These are phyloP conservation scores for Drechmeria coniospora DNA, from an alignment of 2,329 filamentous ascomycete genomes.

Conservation along the genomic window DNA sequence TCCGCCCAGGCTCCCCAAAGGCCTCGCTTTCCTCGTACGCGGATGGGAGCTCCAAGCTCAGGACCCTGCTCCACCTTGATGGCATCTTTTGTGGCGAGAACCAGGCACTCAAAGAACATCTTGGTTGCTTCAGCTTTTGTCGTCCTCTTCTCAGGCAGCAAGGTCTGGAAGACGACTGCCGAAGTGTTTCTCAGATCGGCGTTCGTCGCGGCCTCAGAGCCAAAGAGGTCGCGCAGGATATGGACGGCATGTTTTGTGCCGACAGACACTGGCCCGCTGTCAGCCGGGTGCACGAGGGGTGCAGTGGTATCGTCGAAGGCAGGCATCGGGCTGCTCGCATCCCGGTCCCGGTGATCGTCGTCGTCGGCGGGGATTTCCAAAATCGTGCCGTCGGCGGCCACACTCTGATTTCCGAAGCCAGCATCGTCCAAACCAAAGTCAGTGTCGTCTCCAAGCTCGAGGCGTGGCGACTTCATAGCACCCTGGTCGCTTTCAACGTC, in stretches of 20 bases:
- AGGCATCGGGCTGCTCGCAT: conserved; percentile 32
- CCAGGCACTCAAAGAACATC: conserved; percentile 97
- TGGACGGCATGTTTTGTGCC: conserved; percentile 95
- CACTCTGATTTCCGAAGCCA: conserved; percentile 35
- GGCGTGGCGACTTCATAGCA: conserved; percentile 51
- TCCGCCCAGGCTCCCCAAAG: conserved; percentile 97
- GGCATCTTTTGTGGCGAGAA: conserved; percentile 92
- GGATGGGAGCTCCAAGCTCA: conserved; percentile 63
- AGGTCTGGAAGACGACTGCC: conserved; percentile 75
- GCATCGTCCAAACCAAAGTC: conserved; percentile 31
- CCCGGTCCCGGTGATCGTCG: conserved; percentile 29
- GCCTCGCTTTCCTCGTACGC: conserved; percentile 81
- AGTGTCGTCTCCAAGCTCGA: conserved; percentile 54
- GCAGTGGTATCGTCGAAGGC: conserved; percentile 67
- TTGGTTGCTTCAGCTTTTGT: conserved; percentile 87
- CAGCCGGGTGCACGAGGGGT: conserved; percentile 62
- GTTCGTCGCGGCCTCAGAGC: conserved; percentile 51
- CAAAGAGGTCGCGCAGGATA: conserved; percentile 78
- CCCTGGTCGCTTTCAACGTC: conserved; percentile 57
- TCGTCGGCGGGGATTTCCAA: conserved; percentile 49
- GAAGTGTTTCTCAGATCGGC: conserved; percentile 59
- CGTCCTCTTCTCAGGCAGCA: conserved; percentile 69
- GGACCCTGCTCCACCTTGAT: conserved; percentile 86
- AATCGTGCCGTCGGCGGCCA: conserved; percentile 45
- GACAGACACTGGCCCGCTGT: conserved; percentile 73